phyloP scores from a whole-genome alignment of 2,329 filamentous ascomycete species.

The Botryotinia convoluta region DNA sequence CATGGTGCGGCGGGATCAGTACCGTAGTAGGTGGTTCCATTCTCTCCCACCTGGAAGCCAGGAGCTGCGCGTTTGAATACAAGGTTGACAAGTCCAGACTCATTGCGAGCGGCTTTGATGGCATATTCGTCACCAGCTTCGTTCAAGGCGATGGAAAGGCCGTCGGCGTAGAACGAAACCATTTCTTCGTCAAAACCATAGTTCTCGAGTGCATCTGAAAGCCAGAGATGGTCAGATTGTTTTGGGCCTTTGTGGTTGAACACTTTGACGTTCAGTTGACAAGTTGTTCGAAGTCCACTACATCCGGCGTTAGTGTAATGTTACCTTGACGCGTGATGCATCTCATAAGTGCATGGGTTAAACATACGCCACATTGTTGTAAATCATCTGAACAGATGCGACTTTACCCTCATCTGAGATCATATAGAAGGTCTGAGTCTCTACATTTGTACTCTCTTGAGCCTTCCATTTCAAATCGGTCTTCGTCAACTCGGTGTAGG shows the following conservation, averaged over 20 bases:
- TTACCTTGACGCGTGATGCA: constrained; percentile 1
- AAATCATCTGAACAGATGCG: constrained; percentile 86
- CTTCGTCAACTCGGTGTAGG: constrained; percentile 75
- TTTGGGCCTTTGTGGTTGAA: constrained; percentile 68
- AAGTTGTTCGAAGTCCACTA: constrained; percentile 85
- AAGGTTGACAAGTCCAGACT: constrained; percentile 78
- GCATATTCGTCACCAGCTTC: constrained; percentile 79
- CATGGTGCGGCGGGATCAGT: constrained; percentile 86
- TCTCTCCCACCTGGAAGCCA: constrained; percentile 79
- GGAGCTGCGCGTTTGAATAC: constrained; percentile 74
- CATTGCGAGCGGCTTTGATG: constrained; percentile 86
- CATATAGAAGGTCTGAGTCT: constrained; percentile 94
- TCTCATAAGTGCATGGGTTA: constrained; percentile 29
- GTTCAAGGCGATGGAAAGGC: constrained; percentile 79
- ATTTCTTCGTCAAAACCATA: constrained; percentile 82
- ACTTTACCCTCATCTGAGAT: constrained; percentile 73
- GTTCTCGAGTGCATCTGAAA: constrained; percentile 74
- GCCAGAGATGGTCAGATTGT: constrained; percentile 73
- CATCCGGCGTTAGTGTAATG: constrained; percentile 18
- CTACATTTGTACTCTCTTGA: constrained; percentile 82
- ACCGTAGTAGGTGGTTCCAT: constrained; percentile 81
- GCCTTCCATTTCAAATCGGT: constrained; percentile 80
- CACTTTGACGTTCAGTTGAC: constrained; percentile 92
- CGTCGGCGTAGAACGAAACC: constrained; percentile 80
- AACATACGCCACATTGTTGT: constrained; percentile 90